Conservation (phyloP, 805 yeast species). For the Kluyveromyces starmeri region DNA sequence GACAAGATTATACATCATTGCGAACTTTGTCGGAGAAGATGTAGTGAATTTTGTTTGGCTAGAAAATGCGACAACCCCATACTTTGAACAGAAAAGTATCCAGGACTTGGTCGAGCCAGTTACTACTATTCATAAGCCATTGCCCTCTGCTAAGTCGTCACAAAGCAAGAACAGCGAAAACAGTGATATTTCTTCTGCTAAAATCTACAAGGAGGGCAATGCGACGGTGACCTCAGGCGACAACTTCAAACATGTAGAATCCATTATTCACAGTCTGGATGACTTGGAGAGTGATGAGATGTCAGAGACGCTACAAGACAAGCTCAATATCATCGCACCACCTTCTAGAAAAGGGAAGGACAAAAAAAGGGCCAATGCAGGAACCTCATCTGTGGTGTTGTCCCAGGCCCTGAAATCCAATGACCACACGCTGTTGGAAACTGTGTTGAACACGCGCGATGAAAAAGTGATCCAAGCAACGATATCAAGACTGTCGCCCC, state of each 20-base stretch:
- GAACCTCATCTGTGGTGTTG: constrained; percentile 74
- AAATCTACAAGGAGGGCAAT: constrained; percentile 50
- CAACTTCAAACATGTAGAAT: constrained; percentile 47
- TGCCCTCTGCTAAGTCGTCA: constrained; percentile 7
- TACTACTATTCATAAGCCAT: constrained; percentile 8
- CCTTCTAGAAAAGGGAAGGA: constrained; percentile 26
- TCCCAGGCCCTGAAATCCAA: constrained; percentile 82
- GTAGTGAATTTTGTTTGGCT: constrained; percentile 48
- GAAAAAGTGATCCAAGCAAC: constrained; percentile 45
- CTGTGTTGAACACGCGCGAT: constrained; percentile 54
- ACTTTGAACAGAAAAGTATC: constrained; percentile 50
- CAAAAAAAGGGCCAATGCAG: constrained; percentile 50
- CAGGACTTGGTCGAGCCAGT: constrained; percentile 26
- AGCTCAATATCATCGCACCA: constrained; percentile 21
- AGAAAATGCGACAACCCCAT: constrained; percentile 49
- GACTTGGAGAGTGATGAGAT: constrained; percentile 34
- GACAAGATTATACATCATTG: constrained; percentile 19
- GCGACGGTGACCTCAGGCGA: constrained; percentile 57
- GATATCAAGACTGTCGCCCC: constrained; percentile 46
- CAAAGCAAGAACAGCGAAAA: constrained; percentile 23
- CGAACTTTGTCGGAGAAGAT: constrained; percentile 28
- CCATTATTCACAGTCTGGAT: constrained; percentile 35
- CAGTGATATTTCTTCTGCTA: constrained; percentile 42
- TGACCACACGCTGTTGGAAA: constrained; percentile 79
- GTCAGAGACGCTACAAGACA: constrained; percentile 46